phyloP scores from a whole-genome alignment of 2,329 filamentous ascomycete genomes.

The Ceratocystis albifundus region DNA sequence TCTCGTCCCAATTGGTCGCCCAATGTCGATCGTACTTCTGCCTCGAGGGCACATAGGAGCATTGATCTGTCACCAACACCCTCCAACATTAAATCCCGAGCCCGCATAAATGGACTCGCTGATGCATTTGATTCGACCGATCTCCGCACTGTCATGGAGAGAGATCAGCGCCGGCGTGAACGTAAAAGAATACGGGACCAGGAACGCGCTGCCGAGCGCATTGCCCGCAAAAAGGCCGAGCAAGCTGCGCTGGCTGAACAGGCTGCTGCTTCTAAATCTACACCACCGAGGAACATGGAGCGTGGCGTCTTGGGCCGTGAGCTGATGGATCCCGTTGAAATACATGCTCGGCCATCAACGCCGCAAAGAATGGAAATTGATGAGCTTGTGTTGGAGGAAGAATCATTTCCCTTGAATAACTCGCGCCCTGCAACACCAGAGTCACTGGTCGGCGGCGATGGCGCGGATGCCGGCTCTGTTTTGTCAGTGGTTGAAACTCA shows the following conservation, averaged over 20 bases:
- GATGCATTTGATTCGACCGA: slow-evolving; percentile 77
- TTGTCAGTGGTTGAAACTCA: neutral
- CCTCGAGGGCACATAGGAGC: slow-evolving; percentile 38
- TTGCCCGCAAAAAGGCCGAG: slow-evolving; percentile 21
- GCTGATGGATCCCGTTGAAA: slow-evolving; percentile 21
- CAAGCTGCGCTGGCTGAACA: slow-evolving; percentile 7
- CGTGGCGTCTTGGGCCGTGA: slow-evolving; percentile 24
- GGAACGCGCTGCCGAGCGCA: slow-evolving; percentile 47
- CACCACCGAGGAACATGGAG: slow-evolving; percentile 18
- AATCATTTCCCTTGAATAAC: neutral
- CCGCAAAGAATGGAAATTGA: neutral
- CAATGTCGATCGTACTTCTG: slow-evolving; percentile 36
- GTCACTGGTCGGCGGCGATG: neutral
- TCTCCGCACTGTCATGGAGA: slow-evolving; percentile 77
- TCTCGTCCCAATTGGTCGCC: slow-evolving; percentile 49
- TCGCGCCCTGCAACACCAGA: neutral
- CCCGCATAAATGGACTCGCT: slow-evolving; percentile 59
- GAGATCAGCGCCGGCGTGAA: slow-evolving; percentile 70
- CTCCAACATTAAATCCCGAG: slow-evolving; percentile 52
- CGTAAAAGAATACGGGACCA: slow-evolving; percentile 58
- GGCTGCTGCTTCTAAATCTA: slow-evolving; percentile 8
- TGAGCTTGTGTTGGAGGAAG: neutral
- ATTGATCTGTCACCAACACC: slow-evolving; percentile 43
- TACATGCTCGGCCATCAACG: slow-evolving; percentile 7
- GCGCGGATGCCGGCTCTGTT: neutral